Conservation (phyloP, 106 monocot species). For the Iris macrosiphon region DNA sequence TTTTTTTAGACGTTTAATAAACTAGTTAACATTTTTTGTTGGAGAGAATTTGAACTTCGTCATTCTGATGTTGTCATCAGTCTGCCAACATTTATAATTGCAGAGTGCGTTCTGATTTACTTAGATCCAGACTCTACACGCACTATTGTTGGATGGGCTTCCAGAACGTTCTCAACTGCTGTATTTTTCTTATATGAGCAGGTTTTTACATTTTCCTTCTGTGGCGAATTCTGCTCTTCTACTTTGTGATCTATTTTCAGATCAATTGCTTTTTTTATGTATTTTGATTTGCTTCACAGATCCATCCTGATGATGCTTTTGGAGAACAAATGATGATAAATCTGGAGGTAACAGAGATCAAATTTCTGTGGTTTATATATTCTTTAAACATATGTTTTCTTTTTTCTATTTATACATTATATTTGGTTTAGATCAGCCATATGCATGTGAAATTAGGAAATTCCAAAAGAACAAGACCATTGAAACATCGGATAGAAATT, state of each 20-base stretch:
- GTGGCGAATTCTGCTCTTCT: not conserved
- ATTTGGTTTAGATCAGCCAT: no score
- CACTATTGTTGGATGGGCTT: conserved; percentile 71
- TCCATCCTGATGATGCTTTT: conserved; percentile 96
- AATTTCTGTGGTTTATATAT: no score
- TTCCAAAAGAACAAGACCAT: no score
- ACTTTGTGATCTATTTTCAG: not conserved
- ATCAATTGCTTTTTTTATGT: not conserved
- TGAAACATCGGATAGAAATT: no score
- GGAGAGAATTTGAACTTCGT: conserved; percentile 18
- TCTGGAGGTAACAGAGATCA: conserved; percentile 51
- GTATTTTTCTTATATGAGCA: conserved; percentile 97
- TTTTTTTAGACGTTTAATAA: not conserved
- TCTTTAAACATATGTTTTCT: no score
- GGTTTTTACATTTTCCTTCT: conserved; percentile 25
- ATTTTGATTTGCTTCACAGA: conserved; percentile 31
- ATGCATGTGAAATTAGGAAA: no score
- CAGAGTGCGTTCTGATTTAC: conserved; percentile 99
- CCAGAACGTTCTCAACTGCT: conserved; percentile 69
- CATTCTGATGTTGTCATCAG: conserved; percentile 69
- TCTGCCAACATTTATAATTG: conserved; percentile 97
- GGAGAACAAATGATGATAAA: conserved; percentile 98
- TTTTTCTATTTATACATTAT: no score
- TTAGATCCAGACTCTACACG: conserved; percentile 71
- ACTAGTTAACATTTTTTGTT: not conserved